phyloP scores from a whole-genome alignment of 495 filamentous ascomycete species.

The Pseudomonodictys pantanalensis region DNA sequence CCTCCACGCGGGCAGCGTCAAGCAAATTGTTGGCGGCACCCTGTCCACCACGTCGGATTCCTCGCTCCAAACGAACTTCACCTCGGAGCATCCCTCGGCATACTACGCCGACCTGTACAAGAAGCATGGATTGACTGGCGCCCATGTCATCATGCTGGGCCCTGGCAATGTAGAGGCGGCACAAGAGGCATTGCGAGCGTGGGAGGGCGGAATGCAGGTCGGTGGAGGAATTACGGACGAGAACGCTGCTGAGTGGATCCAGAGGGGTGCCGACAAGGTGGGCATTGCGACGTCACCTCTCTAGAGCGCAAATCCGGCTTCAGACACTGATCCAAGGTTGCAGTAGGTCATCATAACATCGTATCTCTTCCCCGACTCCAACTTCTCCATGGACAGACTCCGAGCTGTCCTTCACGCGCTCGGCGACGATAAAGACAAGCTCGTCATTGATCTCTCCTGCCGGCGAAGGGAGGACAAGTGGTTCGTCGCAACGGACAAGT shows the following conservation, averaged over 20 bases:
- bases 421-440: constrained; percentile 68
- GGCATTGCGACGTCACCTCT: constrained; percentile 27
- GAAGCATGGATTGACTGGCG: constrained; percentile 67
- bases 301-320: neutral
- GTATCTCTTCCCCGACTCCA: constrained; percentile 78
- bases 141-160: constrained; percentile 94
- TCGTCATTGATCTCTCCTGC: constrained; percentile 94
- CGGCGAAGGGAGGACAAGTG: constrained; percentile 68
- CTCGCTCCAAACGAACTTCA: constrained; percentile 82
- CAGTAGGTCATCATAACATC: constrained; percentile 85
- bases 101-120: constrained; percentile 80
- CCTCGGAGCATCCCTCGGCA: constrained; percentile 74
- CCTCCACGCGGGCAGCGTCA: constrained; percentile 90
- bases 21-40: constrained; percentile 96
- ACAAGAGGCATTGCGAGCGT: constrained; percentile 66
- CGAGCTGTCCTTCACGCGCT: constrained; percentile 68
- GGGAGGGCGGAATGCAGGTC: constrained; percentile 77
- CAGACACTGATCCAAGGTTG: constrained; percentile 19
- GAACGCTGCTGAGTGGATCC: constrained; percentile 85
- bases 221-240: constrained; percentile 84
- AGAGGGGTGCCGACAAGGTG: constrained; percentile 86
- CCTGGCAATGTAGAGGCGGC: constrained; percentile 81
- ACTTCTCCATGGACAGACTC: constrained; percentile 71
- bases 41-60: constrained; percentile 59
- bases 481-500: constrained; percentile 97